Evolutionary conservation across 495 filamentous ascomycete species (phyloP), one percentile per base, ranked within the genome.

Genomic region (Tuber aestivum): DNA sequence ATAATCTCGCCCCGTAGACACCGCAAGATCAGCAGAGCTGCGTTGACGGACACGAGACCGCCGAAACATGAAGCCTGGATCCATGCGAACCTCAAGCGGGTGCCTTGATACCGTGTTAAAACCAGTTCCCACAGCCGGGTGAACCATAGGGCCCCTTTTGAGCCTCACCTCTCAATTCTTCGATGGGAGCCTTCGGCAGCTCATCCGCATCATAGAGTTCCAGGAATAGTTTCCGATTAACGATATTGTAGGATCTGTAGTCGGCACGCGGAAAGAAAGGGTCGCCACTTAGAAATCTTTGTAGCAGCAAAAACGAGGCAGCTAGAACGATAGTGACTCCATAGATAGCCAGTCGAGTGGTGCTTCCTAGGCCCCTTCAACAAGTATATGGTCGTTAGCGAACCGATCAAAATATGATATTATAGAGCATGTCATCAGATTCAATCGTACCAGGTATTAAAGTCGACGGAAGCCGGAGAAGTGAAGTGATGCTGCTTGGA

Each of bases 201-300:
- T 76, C 76, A 48, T 80, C 80, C 45, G 70, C 48, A 27, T 74
- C 48, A 41, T 82, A 80, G 61, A 82, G 80, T 37, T 82, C 74
- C 9, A 80, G 37, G 71, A 82, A 82, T 41, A 82, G 77, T 9
- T 69, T 68, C 69, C 82, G 82, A 70, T 80, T 82, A 42, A 78
- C 79, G 38, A 82, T 41, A 41, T 74, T 70, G 56, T 70, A 38
- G 45, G 69, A 74, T 38, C 37, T 65, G 10, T 41, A 32, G n/a
- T 42, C 23, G 40, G 40, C 48, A 75, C 65, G 56, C 14, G 27
- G 56, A 65, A 65, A 65, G 27, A 65, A 65, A 18, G 56, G 27
- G 56, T 65, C 56, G 27, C 56, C 56, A 65, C 56, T 65, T 35
- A 65, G 56, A 65, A 65, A 65, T 65, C 56, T 65, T 18, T 27